Evolutionary conservation across 2,329 filamentous ascomycete genomes (phyloP).

Genomic region (Colletotrichum limetticola): DNA sequence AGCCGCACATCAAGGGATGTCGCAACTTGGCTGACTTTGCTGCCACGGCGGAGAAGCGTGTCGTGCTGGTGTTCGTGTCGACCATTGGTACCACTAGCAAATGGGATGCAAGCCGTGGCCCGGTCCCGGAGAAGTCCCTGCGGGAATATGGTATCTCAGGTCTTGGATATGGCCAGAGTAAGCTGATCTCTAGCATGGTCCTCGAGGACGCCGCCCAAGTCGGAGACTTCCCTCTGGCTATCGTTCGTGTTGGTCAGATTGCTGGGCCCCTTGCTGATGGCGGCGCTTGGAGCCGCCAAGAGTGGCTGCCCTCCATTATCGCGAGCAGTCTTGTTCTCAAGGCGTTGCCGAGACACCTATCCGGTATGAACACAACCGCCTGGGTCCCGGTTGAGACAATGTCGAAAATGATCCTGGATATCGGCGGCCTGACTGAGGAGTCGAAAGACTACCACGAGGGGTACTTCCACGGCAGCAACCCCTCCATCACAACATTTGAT

Average conservation of each 20-base stretch:
- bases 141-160: conserved; percentile 11
- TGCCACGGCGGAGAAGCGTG: conserved; percentile 16
- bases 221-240: conserved; percentile 19
- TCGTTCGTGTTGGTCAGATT: conserved; percentile 34
- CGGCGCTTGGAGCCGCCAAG: conserved; percentile 32
- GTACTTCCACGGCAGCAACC: conserved; percentile 47
- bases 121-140: conserved; percentile 14
- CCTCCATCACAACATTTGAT: conserved; percentile 49
- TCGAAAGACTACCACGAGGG: conserved; percentile 24
- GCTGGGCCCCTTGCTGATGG: conserved; percentile 24
- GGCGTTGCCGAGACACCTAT: conserved; percentile 57
- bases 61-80: conserved; percentile 31
- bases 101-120: conserved; percentile 16
- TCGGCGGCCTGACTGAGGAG: conserved; percentile 43
- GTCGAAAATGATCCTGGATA: conserved; percentile 58
- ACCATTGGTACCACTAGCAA: conserved; percentile 28
- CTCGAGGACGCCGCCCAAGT: conserved; percentile 25
- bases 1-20: conserved; percentile 60
- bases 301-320: conserved; percentile 33
- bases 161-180: conserved; percentile 32
- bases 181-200: conserved; percentile 27
- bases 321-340: conserved; percentile 60
- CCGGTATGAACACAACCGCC: conserved; percentile 55
- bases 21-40: conserved; percentile 54
- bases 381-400: conserved; percentile 66